Evolutionary conservation across 2,329 filamentous ascomycete species (phyloP).

Genomic region (Ceratocystis ficicola): DNA sequence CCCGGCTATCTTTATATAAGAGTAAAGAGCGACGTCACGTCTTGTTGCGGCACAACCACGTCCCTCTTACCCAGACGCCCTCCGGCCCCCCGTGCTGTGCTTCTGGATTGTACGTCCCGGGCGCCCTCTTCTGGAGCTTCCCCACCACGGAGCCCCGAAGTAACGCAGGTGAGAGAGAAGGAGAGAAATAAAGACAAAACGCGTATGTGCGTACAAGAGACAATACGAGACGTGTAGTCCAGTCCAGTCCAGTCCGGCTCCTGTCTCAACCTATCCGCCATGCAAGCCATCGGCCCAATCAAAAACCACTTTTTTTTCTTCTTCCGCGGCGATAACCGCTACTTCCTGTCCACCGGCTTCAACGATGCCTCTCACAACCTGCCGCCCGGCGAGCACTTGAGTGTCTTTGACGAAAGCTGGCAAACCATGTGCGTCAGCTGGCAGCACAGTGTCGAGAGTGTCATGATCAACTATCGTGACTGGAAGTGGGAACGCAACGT

Average conservation of each 20-base stretch:
- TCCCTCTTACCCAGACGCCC: too few relatives aligned
- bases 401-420: constrained; percentile 9
- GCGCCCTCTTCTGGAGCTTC: neutral
- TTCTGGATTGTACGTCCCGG: neutral
- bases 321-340: constrained; percentile 20
- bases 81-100: neutral
- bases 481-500: constrained; percentile 18
- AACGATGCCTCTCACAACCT: constrained; percentile 18
- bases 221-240: too few relatives aligned
- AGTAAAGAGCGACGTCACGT: too few relatives aligned
- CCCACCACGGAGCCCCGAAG: neutral
- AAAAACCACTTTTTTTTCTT: constrained; percentile 19
- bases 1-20: too few relatives aligned
- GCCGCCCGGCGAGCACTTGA: constrained; percentile 9
- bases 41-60: too few relatives aligned
- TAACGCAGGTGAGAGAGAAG: neutral
- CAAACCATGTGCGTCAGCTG: constrained; percentile 16
- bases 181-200: too few relatives aligned
- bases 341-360: constrained; percentile 20
- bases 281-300: constrained; percentile 10
- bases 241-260: too few relatives aligned
- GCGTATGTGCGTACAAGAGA: too few relatives aligned
- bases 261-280: neutral
- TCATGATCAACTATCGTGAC: constrained; percentile 17
- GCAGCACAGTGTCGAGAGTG: constrained; percentile 9